Conservation (phyloP, 2,329 filamentous ascomycete genomes). For the Beauveria scarabaeidicola region DNA sequence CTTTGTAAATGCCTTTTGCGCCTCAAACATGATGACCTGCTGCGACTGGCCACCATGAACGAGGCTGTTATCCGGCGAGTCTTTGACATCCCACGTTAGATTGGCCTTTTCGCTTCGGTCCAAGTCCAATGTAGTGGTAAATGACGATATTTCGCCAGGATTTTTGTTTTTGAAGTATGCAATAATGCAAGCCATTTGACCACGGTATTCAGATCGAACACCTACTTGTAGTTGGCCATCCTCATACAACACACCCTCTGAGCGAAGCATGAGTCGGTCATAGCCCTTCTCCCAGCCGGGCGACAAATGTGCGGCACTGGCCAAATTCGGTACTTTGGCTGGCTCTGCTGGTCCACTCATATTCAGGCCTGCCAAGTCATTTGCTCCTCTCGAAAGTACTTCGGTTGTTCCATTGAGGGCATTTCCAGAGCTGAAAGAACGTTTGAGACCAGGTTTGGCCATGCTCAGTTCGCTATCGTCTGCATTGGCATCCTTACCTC, state of each 20-base stretch:
- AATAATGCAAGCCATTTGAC: slow-evolving; percentile 91
- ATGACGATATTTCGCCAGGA: slow-evolving; percentile 72
- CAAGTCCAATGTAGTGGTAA: slow-evolving; percentile 89
- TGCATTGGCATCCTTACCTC: slow-evolving; percentile 85
- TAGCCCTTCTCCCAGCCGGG: slow-evolving; percentile 92
- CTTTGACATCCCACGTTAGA: slow-evolving; percentile 80
- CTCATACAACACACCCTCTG: slow-evolving; percentile 88
- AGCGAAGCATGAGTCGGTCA: slow-evolving; percentile 67
- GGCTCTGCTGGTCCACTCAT: slow-evolving; percentile 56
- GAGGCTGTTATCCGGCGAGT: slow-evolving; percentile 76
- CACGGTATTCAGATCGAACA: slow-evolving; percentile 85
- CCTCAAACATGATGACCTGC: slow-evolving; percentile 92
- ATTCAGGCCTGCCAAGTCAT: slow-evolving; percentile 76
- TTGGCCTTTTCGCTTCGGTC: slow-evolving; percentile 55
- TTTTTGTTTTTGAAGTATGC: slow-evolving; percentile 96
- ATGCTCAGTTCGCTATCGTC: slow-evolving; percentile 73
- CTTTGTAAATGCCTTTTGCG: slow-evolving; percentile 70
- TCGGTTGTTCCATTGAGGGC: slow-evolving; percentile 39
- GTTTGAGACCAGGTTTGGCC: slow-evolving; percentile 74
- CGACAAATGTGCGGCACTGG: slow-evolving; percentile 83
- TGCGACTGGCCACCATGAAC: slow-evolving; percentile 69
- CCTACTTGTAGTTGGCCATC: slow-evolving; percentile 91
- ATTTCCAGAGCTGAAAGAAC: slow-evolving; percentile 65
- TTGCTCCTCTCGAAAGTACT: slow-evolving; percentile 40
- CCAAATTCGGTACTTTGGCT: slow-evolving; percentile 69